Conservation (phyloP, 805 yeast genomes). For the Lachancea dasiensis region DNA sequence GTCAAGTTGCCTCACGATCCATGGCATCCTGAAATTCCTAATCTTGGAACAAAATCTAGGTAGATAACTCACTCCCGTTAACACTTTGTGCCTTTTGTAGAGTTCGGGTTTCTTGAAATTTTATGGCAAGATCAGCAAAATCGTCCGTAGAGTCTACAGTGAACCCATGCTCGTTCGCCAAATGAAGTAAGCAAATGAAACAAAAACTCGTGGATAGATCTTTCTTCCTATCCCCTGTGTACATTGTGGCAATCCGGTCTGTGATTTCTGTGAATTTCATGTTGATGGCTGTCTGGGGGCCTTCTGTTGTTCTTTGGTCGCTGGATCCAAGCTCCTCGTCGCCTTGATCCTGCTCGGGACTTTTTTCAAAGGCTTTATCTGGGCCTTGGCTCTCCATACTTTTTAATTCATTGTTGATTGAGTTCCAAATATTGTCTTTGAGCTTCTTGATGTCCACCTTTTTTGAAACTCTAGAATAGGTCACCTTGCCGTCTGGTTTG, state of each 20-base stretch:
- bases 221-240: conserved; percentile 48
- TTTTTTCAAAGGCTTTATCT: no score
- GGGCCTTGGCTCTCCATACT: conserved; percentile 2
- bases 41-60: no score
- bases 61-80: no score
- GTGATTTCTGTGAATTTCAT: conserved; percentile 44
- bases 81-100: not conserved
- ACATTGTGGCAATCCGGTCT: conserved; percentile 43
- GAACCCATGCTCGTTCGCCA: conserved; percentile 82
- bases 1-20: no score
- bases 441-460: conserved; percentile 67
- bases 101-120: not conserved
- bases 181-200: conserved; percentile 74
- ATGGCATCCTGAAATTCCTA: no score
- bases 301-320: not conserved
- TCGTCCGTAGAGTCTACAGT: conserved; percentile 43
- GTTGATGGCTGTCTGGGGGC: not conserved
- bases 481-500: conserved; percentile 35
- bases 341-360: conserved; percentile 1
- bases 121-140: conserved; percentile 24
- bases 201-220: conserved; percentile 82
- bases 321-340: conserved; percentile 6
- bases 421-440: conserved; percentile 72
- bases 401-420: conserved; percentile 30
- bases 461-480: conserved; percentile 68